Evolutionary conservation across 2,329 filamentous ascomycete genomes (phyloP), one percentile per base, ranked within the genome.

Genomic region (Pleomassaria siparia): DNA sequence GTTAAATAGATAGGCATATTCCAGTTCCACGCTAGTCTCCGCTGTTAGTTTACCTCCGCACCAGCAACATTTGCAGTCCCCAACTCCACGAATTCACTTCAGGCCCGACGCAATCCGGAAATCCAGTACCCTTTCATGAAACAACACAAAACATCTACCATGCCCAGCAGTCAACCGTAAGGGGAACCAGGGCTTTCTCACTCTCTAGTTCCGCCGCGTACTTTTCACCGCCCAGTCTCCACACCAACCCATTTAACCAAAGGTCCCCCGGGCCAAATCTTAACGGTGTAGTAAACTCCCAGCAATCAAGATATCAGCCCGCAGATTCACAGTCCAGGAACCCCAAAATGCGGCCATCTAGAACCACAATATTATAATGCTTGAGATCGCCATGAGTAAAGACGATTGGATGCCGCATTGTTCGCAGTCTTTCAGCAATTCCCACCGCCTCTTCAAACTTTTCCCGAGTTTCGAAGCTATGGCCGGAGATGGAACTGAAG

Each of bases 371-470:
- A 40, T 62, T 62, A 40, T 56, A 50, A 45, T 44, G 51, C 35
- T 53, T 51, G 20, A 59, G 40, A 32, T 62, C 59, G 13, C 54
- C 59, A 55, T 62, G 57, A 22, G 54, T 59, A 35, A 59, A 71
- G 26, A 58, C 49, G n/a, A 61, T 59, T 6, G 43, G 46, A 53
- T 65, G 58, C 8, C 47, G 28, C 29, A 66, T 61, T 26, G 50
- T 48, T n/a, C 50, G 64, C 26, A 53, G 37, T 20, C 40, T 53
- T 47, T 46, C 25, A 7, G 64, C 66, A 21, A 50, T 41, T 13
- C 32, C 32, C 4, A 69, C 22, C 11, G 54, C 50, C 7, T 60
- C 35, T 11, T 67, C 29, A 30, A 67, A 72, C 35, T 60, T 58
- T 7, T 51, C 46, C 9, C 22, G 45, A 0, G 61, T 63, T 46